These are phyloP conservation scores for Fusarium abutilonis DNA, from an alignment of 2,329 filamentous ascomycete species.

Conservation along the genomic window DNA sequence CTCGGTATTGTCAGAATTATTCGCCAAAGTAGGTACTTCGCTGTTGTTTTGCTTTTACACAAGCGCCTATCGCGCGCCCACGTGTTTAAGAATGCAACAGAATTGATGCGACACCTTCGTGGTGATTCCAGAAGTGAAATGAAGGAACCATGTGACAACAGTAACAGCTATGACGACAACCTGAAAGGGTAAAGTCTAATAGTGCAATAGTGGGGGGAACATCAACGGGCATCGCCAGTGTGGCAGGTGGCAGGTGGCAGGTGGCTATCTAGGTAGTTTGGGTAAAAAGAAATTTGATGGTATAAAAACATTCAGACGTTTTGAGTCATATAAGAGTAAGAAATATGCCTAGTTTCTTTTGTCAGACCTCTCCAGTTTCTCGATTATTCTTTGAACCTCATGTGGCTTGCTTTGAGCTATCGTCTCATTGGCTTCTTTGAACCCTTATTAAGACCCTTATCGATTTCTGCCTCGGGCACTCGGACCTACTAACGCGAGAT, in stretches of 20 bases:
- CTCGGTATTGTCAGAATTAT: constrained; percentile 4
- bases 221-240: constrained; percentile 14
- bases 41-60: constrained; percentile 45
- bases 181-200: constrained; percentile 11
- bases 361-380: too few species aligned
- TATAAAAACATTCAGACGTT: too few species aligned
- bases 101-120: constrained; percentile 14
- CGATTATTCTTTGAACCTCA: too few species aligned
- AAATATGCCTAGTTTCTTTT: too few species aligned
- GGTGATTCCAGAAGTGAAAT: constrained; percentile 31
- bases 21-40: constrained; percentile 35
- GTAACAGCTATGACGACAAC: constrained; percentile 19
- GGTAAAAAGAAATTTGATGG: too few species aligned
- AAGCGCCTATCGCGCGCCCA: constrained; percentile 29
- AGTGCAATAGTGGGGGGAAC: neutral
- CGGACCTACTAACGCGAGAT: constrained; percentile 38
- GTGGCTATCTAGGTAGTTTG: too few species aligned
- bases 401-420: constrained; percentile 9
- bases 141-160: constrained; percentile 28
- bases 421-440: constrained; percentile 5
- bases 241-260: neutral
- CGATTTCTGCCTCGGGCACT: constrained; percentile 26
- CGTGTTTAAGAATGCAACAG: constrained; percentile 1
- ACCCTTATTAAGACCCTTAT: constrained; percentile 5
- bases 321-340: too few species aligned